These are phyloP conservation scores for Clavaria fumosa DNA, from an alignment of 768 basidiomycete genomes.

Conservation along the genomic window DNA sequence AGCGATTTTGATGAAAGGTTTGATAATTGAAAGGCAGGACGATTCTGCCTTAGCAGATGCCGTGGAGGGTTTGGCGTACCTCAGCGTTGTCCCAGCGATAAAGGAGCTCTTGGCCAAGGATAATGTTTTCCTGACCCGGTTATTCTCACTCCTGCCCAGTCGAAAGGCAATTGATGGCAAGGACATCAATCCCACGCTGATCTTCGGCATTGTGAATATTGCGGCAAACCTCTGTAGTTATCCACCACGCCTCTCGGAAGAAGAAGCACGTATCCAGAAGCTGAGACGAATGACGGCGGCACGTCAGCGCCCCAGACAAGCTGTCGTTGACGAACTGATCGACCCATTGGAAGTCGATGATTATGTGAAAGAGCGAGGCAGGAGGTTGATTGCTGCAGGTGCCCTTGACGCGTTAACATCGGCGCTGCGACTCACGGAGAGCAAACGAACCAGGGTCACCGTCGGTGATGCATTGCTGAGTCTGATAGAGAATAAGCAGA, in stretches of 20 bases:
- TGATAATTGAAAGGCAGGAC: conserved; percentile 30
- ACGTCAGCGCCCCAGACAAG: conserved; percentile 17
- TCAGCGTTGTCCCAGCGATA: conserved; percentile 45
- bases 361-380: conserved; percentile 47
- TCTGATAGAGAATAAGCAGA: conserved; percentile 62
- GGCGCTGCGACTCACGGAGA: conserved; percentile 43
- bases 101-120: conserved; percentile 49
- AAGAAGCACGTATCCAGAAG: conserved; percentile 71
- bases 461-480: conserved; percentile 51
- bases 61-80: conserved; percentile 77
- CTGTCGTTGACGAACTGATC: conserved; percentile 13
- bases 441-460: conserved; percentile 39
- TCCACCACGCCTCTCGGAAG: conserved; percentile 56
- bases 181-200: conserved; percentile 32
- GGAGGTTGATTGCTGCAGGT: conserved; percentile 42
- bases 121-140: conserved; percentile 34
- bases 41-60: conserved; percentile 38
- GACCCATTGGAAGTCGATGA: conserved; percentile 59
- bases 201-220: conserved; percentile 69
- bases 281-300: conserved; percentile 58
- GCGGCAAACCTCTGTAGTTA: conserved; percentile 61
- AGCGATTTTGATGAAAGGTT: conserved; percentile 38
- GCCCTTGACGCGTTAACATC: conserved; percentile 45
- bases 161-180: conserved; percentile 21
- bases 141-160: conserved; percentile 42